A percentile compares a stretch with the other conserved stretches of the same genome.
Evolutionary conservation across 345 rosid genomes (phyloP).

Genomic region (Psidium friedrichsthalianum): DNA sequence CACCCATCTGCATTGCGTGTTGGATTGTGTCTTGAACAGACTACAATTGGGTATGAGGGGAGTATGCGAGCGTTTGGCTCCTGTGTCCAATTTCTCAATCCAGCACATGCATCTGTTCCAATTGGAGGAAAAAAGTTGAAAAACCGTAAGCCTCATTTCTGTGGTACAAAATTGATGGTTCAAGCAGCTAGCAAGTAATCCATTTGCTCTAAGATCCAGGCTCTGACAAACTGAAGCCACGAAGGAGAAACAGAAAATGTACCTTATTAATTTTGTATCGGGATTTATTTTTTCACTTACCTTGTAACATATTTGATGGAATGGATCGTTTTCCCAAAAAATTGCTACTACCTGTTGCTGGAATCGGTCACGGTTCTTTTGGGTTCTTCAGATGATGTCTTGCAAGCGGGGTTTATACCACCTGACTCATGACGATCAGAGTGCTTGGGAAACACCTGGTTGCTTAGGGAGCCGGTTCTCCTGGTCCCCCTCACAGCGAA

Average conservation of each 20-base stretch:
- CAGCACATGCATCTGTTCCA: not conserved
- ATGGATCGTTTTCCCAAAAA: not conserved
- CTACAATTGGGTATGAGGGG: not conserved
- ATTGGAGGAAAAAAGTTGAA: not conserved
- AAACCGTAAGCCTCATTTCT: not conserved
- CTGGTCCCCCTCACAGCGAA: not conserved
- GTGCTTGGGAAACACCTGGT: not conserved
- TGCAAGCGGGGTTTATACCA: not conserved
- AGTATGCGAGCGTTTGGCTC: not conserved
- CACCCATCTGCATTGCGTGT: not conserved
- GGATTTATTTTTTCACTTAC: not conserved
- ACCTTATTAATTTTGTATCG: not conserved
- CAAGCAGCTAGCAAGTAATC: not conserved
- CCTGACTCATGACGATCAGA: not conserved
- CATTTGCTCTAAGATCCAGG: not conserved
- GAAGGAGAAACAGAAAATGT: not conserved
- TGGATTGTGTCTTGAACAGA: not conserved
- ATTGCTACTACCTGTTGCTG: not conserved
- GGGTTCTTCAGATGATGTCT: not conserved
- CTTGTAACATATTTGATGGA: not conserved
- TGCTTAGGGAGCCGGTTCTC: not conserved
- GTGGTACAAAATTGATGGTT: not conserved
- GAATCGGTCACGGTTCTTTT: not conserved
- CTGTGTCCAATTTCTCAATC: not conserved
- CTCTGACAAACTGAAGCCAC: not conserved